These are phyloP conservation scores for Limonium bicolor DNA, from an alignment of 148 eudicot species.

Conservation along the genomic window DNA sequence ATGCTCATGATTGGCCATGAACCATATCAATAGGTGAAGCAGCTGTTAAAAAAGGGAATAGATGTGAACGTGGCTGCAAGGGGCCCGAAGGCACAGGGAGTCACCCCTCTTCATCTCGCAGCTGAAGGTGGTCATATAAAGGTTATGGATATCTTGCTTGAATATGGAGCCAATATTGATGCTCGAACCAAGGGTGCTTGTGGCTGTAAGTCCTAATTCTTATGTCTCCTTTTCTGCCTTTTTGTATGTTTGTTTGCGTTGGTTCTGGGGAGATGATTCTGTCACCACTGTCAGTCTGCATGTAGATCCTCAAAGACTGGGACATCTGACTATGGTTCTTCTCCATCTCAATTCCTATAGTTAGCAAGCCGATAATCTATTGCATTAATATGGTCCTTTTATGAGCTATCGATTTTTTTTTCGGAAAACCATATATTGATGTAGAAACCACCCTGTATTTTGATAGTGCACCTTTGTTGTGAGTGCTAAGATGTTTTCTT, in stretches of 20 bases:
- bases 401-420: no score
- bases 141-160: constrained; percentile 88
- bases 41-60: constrained; percentile 74
- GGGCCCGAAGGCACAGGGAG: constrained; percentile 80
- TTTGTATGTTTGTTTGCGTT: background rate
- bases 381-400: no score
- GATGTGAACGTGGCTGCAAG: constrained; percentile 77
- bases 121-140: constrained; percentile 84
- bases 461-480: no score
- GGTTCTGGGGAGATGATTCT: background rate
- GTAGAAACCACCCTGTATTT: no score
- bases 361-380: no score
- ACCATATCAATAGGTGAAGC: constrained; percentile 45
- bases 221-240: background rate
- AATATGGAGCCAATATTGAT: constrained; percentile 88
- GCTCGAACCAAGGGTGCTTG: constrained; percentile 94
- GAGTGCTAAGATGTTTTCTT: no score
- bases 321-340: no score
- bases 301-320: no score
- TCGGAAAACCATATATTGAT: no score
- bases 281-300: no score
- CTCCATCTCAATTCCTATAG: no score
- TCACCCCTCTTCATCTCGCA: constrained; percentile 98
- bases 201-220: constrained; percentile 60
- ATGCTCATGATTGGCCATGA: background rate